phyloP scores from a whole-genome alignment of 345 rosid species.

The Cardamine resedifolia region DNA sequence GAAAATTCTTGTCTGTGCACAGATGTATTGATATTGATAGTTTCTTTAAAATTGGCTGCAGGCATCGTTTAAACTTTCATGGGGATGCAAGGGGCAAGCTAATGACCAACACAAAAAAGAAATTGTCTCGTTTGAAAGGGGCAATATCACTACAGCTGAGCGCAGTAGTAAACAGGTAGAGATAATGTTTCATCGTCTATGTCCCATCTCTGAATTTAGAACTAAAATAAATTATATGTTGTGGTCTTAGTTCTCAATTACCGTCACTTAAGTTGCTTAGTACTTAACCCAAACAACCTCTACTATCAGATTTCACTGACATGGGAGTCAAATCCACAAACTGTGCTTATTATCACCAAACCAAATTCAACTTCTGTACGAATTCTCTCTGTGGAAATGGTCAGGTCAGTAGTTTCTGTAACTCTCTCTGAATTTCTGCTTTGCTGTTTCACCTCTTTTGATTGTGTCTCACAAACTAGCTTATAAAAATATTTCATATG shows the following conservation, averaged over 20 bases:
- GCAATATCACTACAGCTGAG: slow-evolving; percentile 84
- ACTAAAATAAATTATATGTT: background rate
- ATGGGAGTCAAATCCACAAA: slow-evolving; percentile 93
- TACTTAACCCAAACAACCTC: slow-evolving; percentile 36
- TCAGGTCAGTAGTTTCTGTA: slow-evolving; percentile 58
- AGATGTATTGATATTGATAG: background rate
- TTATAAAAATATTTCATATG: background rate
- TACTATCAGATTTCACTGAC: slow-evolving; percentile 81
- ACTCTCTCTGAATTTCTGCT: background rate
- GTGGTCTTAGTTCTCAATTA: background rate
- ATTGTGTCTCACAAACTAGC: background rate
- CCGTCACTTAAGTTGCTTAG: background rate
- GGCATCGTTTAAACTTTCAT: slow-evolving; percentile 98
- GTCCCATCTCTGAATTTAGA: background rate
- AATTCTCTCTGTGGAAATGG: slow-evolving; percentile 73
- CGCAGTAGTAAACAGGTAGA: slow-evolving; percentile 94
- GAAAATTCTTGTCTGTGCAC: background rate
- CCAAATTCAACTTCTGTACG: slow-evolving; percentile 86
- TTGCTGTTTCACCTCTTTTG: background rate
- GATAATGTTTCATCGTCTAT: background rate
- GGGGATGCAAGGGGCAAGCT: slow-evolving; percentile 84
- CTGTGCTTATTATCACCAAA: slow-evolving; percentile 85
- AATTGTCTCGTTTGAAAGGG: slow-evolving; percentile 92
- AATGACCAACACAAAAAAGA: slow-evolving; percentile 94
- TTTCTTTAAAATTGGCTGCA: slow-evolving; percentile 39